Conservation (phyloP, 768 basidiomycete species). For the Phaeotremella skinneri region DNA sequence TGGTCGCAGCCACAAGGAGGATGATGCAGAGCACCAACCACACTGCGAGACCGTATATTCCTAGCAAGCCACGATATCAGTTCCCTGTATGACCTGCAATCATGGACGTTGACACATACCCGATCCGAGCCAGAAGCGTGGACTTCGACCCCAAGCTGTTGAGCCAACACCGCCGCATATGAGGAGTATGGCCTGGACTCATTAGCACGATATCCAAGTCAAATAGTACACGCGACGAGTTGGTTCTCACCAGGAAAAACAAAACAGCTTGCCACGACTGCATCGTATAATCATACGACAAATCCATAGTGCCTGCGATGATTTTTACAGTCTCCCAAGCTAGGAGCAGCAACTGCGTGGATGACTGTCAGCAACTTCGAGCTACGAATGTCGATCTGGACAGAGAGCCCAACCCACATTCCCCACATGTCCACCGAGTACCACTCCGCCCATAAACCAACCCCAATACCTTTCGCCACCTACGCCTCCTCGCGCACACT, state of each 20-base stretch:
- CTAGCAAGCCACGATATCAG: not conserved
- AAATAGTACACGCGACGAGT: not conserved
- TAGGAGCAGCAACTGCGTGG: slow-evolving; percentile 38
- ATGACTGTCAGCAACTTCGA: not conserved
- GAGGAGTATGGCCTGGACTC: slow-evolving; percentile 27
- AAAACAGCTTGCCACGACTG: slow-evolving; percentile 41
- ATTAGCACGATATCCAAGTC: not conserved
- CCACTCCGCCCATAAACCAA: slow-evolving; percentile 45
- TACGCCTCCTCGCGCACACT: slow-evolving; percentile 41
- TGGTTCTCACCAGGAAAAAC: slow-evolving; percentile 42
- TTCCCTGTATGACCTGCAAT: not conserved
- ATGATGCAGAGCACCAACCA: slow-evolving; percentile 44
- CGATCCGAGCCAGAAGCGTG: slow-evolving; percentile 43
- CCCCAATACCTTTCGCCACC: slow-evolving; percentile 49
- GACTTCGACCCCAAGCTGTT: slow-evolving; percentile 46
- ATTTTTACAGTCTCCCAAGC: slow-evolving; percentile 44
- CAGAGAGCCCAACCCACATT: slow-evolving; percentile 30
- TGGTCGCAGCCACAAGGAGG: slow-evolving; percentile 20
- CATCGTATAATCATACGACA: slow-evolving; percentile 35
- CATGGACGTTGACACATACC: slow-evolving; percentile 8
- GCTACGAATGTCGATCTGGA: too few relatives aligned
- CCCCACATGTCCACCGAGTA: slow-evolving; percentile 40
- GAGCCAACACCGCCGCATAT: slow-evolving; percentile 36
- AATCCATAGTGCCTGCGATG: slow-evolving; percentile 39
- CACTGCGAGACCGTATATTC: slow-evolving; percentile 34